Evolutionary conservation across 176 grass and related monocot genomes (phyloP).

Genomic region (Musa schizocarpa): DNA sequence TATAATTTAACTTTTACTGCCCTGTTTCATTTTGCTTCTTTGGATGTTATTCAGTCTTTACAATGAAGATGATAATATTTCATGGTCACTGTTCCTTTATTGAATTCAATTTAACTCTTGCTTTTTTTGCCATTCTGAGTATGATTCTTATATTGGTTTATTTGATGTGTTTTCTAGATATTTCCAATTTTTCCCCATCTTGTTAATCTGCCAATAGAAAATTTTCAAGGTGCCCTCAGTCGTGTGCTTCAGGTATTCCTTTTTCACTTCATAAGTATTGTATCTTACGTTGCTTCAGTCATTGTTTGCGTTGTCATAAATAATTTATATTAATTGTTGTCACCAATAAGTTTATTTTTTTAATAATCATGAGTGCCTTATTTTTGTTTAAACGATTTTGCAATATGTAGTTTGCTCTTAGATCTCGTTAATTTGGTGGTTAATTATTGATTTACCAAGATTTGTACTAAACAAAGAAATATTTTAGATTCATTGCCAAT

Average conservation of each 20-base stretch:
- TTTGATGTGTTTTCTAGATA: conserved; percentile 39
- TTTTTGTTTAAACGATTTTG: no score
- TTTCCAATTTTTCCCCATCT: conserved; percentile 61
- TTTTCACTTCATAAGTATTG: neutral
- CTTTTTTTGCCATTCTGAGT: conserved; percentile 18
- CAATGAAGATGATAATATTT: neutral
- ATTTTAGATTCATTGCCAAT: neutral
- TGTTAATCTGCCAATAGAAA: conserved; percentile 70
- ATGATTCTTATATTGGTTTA: conserved; percentile 26
- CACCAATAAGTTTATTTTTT: no score
- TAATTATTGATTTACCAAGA: no score
- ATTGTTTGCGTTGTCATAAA: neutral
- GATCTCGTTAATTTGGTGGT: no score
- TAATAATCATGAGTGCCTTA: no score
- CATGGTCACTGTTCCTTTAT: neutral
- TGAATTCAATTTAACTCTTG: neutral
- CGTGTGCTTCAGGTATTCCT: conserved; percentile 69
- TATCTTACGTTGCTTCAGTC: neutral
- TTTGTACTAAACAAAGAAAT: no score
- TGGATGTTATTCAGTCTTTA: neutral
- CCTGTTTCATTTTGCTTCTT: neutral
- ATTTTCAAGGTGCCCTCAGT: conserved; percentile 69
- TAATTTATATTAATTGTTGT: neutral
- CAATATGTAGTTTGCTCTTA: no score
- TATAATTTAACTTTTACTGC: neutral